Conservation (phyloP, 2,329 filamentous ascomycete species). For the Ophiocordyceps polyrhachis-furcata region DNA sequence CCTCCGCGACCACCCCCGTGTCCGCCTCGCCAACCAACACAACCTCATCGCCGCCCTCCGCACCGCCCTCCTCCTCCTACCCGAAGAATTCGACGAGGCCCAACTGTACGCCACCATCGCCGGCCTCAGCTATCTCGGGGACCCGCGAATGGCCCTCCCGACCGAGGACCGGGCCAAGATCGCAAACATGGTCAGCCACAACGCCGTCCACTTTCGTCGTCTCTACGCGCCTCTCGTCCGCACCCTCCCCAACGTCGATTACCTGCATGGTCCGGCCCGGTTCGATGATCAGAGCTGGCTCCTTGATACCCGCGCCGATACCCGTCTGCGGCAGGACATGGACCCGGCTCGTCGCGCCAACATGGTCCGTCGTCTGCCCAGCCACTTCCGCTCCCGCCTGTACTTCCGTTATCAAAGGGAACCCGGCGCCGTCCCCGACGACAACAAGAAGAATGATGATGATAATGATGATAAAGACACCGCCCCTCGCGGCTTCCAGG, state of each 20-base stretch:
- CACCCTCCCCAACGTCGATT: conserved; percentile 74
- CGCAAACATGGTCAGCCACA: conserved; percentile 79
- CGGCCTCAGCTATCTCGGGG: conserved; percentile 82
- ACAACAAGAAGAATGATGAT: conserved; percentile 53
- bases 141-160: conserved; percentile 83
- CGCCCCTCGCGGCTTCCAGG: conserved; percentile 34
- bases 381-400: conserved; percentile 67
- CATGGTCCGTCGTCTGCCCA: conserved; percentile 85
- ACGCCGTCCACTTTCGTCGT: conserved; percentile 77
- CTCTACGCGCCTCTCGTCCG: conserved; percentile 81
- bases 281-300: conserved; percentile 21
- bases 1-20: conserved; percentile 75
- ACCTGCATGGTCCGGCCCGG: conserved; percentile 33
- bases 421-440: conserved; percentile 63
- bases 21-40: conserved; percentile 87
- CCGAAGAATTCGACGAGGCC: conserved; percentile 66
- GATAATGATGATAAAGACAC: conserved; percentile 32
- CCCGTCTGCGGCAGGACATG: conserved; percentile 73
- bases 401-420: conserved; percentile 94
- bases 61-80: conserved; percentile 73
- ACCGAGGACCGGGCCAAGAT: conserved; percentile 89
- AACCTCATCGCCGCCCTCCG: conserved; percentile 86
- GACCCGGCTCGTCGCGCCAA: conserved; percentile 78
- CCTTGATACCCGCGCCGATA: conserved; percentile 33
- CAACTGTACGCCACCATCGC: conserved; percentile 84